A percentile compares a stretch with the other conserved stretches of the same genome.
Conservation (phyloP, 805 yeast species). For the Teunomyces pallodes region DNA sequence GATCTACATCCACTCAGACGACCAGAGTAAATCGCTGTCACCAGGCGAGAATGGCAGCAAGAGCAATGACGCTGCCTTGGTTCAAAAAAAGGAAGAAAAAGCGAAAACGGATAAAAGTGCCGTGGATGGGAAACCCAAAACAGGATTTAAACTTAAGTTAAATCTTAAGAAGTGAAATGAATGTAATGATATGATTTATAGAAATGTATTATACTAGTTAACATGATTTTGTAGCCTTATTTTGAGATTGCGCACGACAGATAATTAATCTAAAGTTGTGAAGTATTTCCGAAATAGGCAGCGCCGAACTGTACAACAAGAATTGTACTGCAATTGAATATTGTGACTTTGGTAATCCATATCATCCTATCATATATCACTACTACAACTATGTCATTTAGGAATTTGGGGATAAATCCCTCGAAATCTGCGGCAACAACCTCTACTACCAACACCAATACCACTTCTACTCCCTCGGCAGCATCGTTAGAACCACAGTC, state of each 20-base stretch:
- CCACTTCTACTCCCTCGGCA: slow-evolving; percentile 17
- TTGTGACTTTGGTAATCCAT: background rate
- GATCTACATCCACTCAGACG: slow-evolving; percentile 25
- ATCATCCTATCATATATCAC: background rate
- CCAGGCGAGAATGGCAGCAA: background rate
- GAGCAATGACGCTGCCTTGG: background rate
- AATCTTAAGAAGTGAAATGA: slow-evolving; percentile 11
- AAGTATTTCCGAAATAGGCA: background rate
- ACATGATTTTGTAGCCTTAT: background rate
- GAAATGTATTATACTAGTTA: slow-evolving; percentile 4
- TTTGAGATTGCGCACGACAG: slow-evolving; percentile 1
- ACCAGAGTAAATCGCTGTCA: slow-evolving; percentile 9
- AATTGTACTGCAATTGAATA: background rate
- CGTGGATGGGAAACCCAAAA: slow-evolving; percentile 7
- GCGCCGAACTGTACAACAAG: background rate
- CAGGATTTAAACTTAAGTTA: slow-evolving; percentile 13
- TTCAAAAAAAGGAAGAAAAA: slow-evolving; percentile 10
- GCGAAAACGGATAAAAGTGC: background rate
- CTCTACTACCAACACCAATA: slow-evolving; percentile 36
- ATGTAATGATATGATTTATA: slow-evolving; percentile 6
- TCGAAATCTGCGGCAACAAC: slow-evolving; percentile 42
- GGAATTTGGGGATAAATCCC: slow-evolving; percentile 31
- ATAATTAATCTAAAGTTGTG: background rate
- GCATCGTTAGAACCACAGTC: slow-evolving; percentile 10
- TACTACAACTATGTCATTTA: slow-evolving; percentile 20